Evolutionary conservation across 371 early-diverging fungal species (phyloP), one percentile per base, ranked within the genome.

Genomic region (Lichtheimia corymbifera): DNA sequence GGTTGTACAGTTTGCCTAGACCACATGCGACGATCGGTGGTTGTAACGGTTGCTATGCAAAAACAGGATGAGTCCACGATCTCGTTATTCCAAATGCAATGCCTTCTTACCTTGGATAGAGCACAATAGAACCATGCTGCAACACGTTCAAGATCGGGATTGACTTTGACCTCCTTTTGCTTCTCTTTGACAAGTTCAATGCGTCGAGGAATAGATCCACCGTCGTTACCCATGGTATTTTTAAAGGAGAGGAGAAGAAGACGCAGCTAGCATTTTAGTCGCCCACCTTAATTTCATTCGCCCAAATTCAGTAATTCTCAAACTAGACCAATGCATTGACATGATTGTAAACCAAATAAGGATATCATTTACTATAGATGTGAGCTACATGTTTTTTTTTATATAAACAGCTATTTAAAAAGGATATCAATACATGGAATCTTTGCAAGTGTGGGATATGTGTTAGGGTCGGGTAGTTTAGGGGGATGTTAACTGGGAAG

Each of bases 131-230:
- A 87, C 92, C 90, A 94, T 24, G 74, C 77, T 25, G 92, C 87
- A 18, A 83, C 67, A 56, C 81, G 78, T 63, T 91, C 86, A 43
- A 87, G 73, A 57, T 80, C 80, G 27, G 87, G 87, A 70, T 98
- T 96, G 2, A 84, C 76, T 22, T 83, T 79, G 65, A 88, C 88
- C n/a, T 83, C 82, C 60, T 84, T 88, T 53, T 87, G 82, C 72
- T 94, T 95, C 64, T 90, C 86, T 78, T 93, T 94, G 58, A 98
- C 96, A 55, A 98, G 87, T 66, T 97, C 98, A 71, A 86, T 88
- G 47, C 98, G 85, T 71, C 89, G 88, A 53, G 97, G 98, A 68
- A 98, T 98, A 50, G 91, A 89, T 64, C 98, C 97, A 52, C 97
- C 98, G 83, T 97, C 98, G 75, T 93, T 91, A 70, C 96, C 95